Evolutionary conservation across 495 filamentous ascomycete genomes (phyloP), one percentile per base, ranked within the genome.

Genomic region (Hyaloscypha bicolor): DNA sequence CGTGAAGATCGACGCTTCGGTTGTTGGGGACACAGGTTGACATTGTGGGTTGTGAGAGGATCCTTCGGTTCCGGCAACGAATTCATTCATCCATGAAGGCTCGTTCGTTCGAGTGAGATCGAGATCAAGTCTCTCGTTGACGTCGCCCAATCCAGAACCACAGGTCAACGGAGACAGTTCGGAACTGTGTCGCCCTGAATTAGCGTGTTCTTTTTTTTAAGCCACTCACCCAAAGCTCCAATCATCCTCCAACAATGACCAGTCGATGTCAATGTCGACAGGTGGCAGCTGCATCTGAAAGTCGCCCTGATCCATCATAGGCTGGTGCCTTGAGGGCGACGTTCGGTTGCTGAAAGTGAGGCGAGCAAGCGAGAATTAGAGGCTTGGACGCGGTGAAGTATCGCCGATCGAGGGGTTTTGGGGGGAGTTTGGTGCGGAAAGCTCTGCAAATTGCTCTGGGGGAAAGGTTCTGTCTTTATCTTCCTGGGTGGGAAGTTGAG

Each of bases 261-360:
- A 63, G 14, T 52, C 42, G 48, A 55, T 30, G 21, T 32, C 29
- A 25, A 52, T 19, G 48, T 63, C 61, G 29, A 5, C 12, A 55
- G 42, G 21, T 2, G 35, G 22, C n/a, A n/a, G 22, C 21, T 29
- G 22, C 37, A 60, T 21, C 22, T 60, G 37, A 53, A n/a, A 16
- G 64, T 66, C 35, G 64, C 55, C 56, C 33, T 66, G 64, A 37
- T 66, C 57, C 64, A 61, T 64, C 31, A 45, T 66, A 60, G 42
- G 57, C 12, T 39, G 31, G 32, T 33, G 30, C 11, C 4, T 11
- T 3, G 42, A 66, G 64, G 56, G 63, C 45, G 64, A 55, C 25
- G 25, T 55, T n/a, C 30, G 31, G 30, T 21, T 21, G 37, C 14
- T 19, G 39, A 55, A 66, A 53, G 56, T 66, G 64, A 66, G 64